These are phyloP conservation scores for Gossypium lobatum DNA, from an alignment of 441 rosid genomes.

Conservation along the genomic window DNA sequence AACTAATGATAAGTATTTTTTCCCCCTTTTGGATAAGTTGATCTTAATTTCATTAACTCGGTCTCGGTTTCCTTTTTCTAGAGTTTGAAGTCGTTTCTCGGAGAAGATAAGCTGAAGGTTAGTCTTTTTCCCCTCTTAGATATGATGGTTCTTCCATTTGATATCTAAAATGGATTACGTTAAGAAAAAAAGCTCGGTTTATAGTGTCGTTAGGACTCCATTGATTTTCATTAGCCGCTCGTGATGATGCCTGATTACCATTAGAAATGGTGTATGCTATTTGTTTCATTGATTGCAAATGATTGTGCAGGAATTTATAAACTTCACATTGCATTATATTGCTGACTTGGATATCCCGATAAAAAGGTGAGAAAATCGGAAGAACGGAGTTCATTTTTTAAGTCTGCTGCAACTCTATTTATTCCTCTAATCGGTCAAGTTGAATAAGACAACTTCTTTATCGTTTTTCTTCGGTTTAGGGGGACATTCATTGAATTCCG, in stretches of 20 bases:
- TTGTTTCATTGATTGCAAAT: slow-evolving; percentile 20
- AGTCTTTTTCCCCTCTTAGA: slow-evolving; percentile 5
- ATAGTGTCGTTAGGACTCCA: background rate
- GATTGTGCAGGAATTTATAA: slow-evolving; percentile 72
- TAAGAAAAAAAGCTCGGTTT: background rate
- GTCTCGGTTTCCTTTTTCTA: slow-evolving; percentile 25
- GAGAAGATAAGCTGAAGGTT: slow-evolving; percentile 84
- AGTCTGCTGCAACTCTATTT: slow-evolving; percentile 7
- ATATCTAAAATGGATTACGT: background rate
- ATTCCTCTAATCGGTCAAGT: slow-evolving; percentile 7
- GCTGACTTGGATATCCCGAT: slow-evolving; percentile 98
- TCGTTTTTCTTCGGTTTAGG: slow-evolving; percentile 34
- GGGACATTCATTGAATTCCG: slow-evolving; percentile 98
- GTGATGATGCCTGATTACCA: background rate
- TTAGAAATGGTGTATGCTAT: background rate
- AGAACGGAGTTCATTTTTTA: slow-evolving; percentile 1
- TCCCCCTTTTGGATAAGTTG: background rate
- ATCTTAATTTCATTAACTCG: slow-evolving; percentile 17
- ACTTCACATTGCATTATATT: slow-evolving; percentile 79
- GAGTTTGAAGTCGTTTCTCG: slow-evolving; percentile 87
- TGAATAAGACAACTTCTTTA: slow-evolving; percentile 15
- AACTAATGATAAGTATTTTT: background rate
- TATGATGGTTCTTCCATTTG: background rate
- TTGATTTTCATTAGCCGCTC: background rate
- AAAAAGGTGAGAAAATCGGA: slow-evolving; percentile 52